Evolutionary conservation across 2,329 filamentous ascomycete genomes (phyloP).

Genomic region (Arthrinium puccinioides): DNA sequence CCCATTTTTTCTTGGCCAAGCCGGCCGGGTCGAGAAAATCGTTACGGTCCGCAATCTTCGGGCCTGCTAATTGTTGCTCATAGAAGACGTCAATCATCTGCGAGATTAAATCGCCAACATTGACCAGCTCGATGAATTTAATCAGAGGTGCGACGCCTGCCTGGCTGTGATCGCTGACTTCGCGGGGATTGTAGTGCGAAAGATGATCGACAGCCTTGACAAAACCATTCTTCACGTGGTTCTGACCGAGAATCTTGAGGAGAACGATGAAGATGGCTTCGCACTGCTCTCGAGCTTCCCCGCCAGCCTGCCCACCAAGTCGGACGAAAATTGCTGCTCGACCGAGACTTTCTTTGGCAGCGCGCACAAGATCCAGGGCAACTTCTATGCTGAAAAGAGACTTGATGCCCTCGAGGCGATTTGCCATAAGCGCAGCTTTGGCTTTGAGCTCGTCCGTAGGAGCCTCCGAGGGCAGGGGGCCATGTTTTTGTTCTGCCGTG

Average conservation of each 20-base stretch:
- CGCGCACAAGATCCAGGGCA: slow-evolving; percentile 80
- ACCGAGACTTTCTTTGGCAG: slow-evolving; percentile 81
- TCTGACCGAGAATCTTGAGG: slow-evolving; percentile 74
- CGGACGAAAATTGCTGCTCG: slow-evolving; percentile 76
- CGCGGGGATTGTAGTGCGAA: slow-evolving; percentile 82
- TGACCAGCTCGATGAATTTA: slow-evolving; percentile 94
- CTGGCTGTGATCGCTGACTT: slow-evolving; percentile 64
- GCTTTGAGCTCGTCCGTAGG: slow-evolving; percentile 89
- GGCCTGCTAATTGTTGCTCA: slow-evolving; percentile 81
- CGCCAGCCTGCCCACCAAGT: slow-evolving; percentile 72
- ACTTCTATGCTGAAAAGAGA: slow-evolving; percentile 95
- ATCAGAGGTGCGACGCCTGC: slow-evolving; percentile 82
- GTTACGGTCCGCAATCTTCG: slow-evolving; percentile 80
- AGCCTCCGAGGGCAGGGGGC: slow-evolving; percentile 51
- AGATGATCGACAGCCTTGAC: slow-evolving; percentile 88
- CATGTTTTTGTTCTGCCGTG: slow-evolving; percentile 29
- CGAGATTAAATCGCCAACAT: slow-evolving; percentile 93
- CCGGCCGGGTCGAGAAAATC: slow-evolving; percentile 90
- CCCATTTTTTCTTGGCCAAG: slow-evolving; percentile 95
- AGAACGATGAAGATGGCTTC: slow-evolving; percentile 80
- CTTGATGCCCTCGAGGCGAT: slow-evolving; percentile 86
- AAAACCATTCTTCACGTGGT: slow-evolving; percentile 89
- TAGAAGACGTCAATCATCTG: slow-evolving; percentile 99
- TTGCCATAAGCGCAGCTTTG: slow-evolving; percentile 96
- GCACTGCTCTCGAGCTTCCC: slow-evolving; percentile 82